Conservation (phyloP, 768 basidiomycete genomes). For the Brasilioporus rufonigricans region DNA sequence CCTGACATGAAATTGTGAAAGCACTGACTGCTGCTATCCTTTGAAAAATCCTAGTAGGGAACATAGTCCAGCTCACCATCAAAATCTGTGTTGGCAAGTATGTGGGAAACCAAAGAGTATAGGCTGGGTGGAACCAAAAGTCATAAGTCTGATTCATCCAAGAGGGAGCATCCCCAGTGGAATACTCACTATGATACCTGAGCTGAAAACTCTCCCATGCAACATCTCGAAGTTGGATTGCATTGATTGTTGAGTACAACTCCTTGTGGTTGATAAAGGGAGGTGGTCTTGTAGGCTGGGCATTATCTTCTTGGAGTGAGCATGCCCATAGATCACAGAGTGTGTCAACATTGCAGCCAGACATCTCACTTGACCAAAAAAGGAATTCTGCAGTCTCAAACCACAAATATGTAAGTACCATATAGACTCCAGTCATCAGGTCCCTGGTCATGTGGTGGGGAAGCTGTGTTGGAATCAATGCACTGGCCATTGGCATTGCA, state of each 20-base stretch:
- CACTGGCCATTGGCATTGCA: not conserved
- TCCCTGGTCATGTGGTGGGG: not conserved
- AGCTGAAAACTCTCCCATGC: slow-evolving; percentile 35
- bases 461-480: not conserved
- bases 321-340: not conserved
- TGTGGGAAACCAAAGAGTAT: too few species aligned
- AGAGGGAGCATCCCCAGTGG: too few species aligned
- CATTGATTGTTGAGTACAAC: slow-evolving; percentile 29
- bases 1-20: too few species aligned
- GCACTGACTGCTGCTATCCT: too few species aligned
- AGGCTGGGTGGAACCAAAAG: too few species aligned
- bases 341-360: not conserved
- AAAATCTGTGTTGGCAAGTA: too few species aligned
- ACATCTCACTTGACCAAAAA: not conserved
- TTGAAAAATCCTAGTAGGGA: too few species aligned
- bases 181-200: too few species aligned
- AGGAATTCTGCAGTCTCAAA: not conserved
- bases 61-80: too few species aligned
- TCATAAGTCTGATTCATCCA: too few species aligned
- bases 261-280: slow-evolving; percentile 1
- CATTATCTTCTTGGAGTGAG: not conserved
- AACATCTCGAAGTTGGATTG: slow-evolving; percentile 33
- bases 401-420: not conserved
- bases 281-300: not conserved
- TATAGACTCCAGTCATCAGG: not conserved